Base-by-base conservation (phyloP, 495 filamentous ascomycete species). In the Aspergillus baeticus region DNA sequence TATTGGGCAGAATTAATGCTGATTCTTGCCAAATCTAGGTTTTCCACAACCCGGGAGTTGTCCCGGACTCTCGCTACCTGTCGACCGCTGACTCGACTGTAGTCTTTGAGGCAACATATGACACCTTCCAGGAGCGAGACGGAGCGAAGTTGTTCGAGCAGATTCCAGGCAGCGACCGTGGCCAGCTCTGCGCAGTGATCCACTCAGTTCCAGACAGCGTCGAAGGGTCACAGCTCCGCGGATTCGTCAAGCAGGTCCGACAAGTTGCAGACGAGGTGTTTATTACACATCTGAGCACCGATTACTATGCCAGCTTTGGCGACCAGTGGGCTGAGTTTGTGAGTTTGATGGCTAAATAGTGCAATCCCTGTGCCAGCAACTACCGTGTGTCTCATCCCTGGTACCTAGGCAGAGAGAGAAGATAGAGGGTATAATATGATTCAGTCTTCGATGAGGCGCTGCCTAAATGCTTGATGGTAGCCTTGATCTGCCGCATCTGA, bases 291-390 rank as follows among this genome's bases (percentile, higher is more conserved):
- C 62, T 78, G 39, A 61, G 50, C 41, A 64, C 63, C 20, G 63
- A 78, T 52, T 78, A 77, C 64, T 80, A 80, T 63, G 66, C 72
- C 22, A 70, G 63, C 37, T 80, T 80, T 65, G 71, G 74, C 17
- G 37, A 42, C 21, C 62, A 63, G 46, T 79, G 76, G 77, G 51
- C 51, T 20, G 73, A 71, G 38, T 78, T 80, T 57, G 72, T 78
- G 26, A 63, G 63, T 58, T 48, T 70, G 50, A 74, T 77, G 67
- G 70, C 66, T 10, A 58, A 65, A 15, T 70, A 54, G 63, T 59
- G 1, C 15, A 17, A 33, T 15, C 29, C 33, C 37, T 18, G 36
- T 50, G n/a, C 17, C 31, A 13, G 31, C 2, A 36, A 37, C 47
- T 50, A 50, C 21, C 33, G 47, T 17, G 13, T 13, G 21, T 17